phyloP scores from a whole-genome alignment of 1,139 yeast species.

The Candida freyschussii region DNA sequence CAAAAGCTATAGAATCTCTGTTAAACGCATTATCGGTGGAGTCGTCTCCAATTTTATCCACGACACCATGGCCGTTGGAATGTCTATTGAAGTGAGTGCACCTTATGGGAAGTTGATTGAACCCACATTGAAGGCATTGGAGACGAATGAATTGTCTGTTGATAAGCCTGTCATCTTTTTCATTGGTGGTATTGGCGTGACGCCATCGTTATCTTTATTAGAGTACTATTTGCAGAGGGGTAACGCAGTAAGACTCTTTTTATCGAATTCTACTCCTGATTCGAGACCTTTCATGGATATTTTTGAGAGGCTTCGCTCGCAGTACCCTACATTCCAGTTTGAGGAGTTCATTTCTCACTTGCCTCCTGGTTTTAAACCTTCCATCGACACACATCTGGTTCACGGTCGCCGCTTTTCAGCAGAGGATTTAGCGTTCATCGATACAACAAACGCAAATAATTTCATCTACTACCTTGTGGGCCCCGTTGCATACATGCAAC shows the following conservation, averaged over 20 bases:
- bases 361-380: no score
- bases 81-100: slow-evolving; percentile 45
- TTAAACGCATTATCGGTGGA: slow-evolving; percentile 46
- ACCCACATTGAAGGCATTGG: slow-evolving; percentile 22
- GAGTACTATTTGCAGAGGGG: slow-evolving; percentile 19
- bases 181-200: slow-evolving; percentile 66
- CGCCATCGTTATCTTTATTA: slow-evolving; percentile 37
- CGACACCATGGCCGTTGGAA: slow-evolving; percentile 45
- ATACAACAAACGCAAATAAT: slow-evolving; percentile 5
- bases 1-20: slow-evolving; percentile 47
- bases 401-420: slow-evolving; percentile 8
- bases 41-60: slow-evolving; percentile 52
- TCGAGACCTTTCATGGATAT: slow-evolving; percentile 16
- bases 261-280: slow-evolving; percentile 14
- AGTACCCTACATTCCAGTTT: slow-evolving; percentile 13
- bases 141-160: slow-evolving; percentile 23
- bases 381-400: slow-evolving; percentile 6
- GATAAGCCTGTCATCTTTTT: slow-evolving; percentile 39
- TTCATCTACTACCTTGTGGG: slow-evolving; percentile 19
- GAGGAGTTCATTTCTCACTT: slow-evolving; percentile 14
- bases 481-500: slow-evolving; percentile 19
- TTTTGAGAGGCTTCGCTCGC: slow-evolving; percentile 10
- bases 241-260: slow-evolving; percentile 13
- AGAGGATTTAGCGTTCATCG: slow-evolving; percentile 11
- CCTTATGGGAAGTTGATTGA: slow-evolving; percentile 51